Base-by-base conservation (phyloP, 2,329 filamentous ascomycete species). In the Colletotrichum shisoi region DNA sequence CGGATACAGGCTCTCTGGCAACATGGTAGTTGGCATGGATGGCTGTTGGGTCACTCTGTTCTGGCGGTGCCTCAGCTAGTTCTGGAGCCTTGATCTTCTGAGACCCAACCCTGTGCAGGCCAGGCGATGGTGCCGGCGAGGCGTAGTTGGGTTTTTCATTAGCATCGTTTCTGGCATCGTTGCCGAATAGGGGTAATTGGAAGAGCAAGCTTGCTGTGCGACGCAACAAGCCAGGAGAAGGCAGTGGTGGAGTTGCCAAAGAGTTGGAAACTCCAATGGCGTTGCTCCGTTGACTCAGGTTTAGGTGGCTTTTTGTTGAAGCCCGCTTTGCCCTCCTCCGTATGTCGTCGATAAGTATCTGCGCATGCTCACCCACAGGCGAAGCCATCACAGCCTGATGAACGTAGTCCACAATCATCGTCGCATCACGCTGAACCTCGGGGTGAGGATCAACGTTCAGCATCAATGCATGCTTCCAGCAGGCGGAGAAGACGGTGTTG, bases 401-500 rank as follows among this genome's bases (percentile, higher is more conserved):
- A 31, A 98, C 85, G 73, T 91, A 92, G 77, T 99, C 95, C 37
- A 96, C 87, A 51, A 98, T 89, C n/a, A 90, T 84, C 6, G 88
- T 89, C 11, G 93, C 94, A 76, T 95, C 91, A 71, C 90, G 86
- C 70, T 96, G 91, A 40, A 98, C 92, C 74, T 98, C 94, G 1
- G 94, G 93, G 74, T 97, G 94, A 46, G 95, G 94, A 75, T 99
- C 95, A 19, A 96, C 92, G 51, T 93, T 94, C 77, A 98, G 84
- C 69, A 96, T 92, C 67, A 97, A 82, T 49, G 96, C 85, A 73
- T 97, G 92, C 76, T 96, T 95, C 95, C 95, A 99, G 69, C 96
- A 91, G 1, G 94, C 91, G 37, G 94, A 91, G 76, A 96, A 97
- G 19, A 97, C 91, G 0, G 93, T 97, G 74, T 96, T 95, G 70